Evolutionary conservation across 1,284 basidiomycete genomes (phyloP).

Genomic region (Boletellus deceptivus): DNA sequence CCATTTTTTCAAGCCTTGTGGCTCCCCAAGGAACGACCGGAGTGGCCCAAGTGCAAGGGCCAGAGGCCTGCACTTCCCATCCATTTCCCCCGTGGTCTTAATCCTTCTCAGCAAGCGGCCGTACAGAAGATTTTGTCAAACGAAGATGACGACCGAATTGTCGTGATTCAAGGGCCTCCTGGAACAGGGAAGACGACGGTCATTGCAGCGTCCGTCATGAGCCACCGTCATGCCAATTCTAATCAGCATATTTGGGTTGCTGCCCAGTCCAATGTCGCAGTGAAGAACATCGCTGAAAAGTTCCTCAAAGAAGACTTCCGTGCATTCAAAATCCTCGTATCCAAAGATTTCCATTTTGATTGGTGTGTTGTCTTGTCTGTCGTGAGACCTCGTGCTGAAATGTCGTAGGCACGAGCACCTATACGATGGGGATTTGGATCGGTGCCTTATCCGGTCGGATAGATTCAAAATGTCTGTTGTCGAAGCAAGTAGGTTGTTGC

Average conservation of each 20-base stretch:
- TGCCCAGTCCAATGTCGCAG: constrained; percentile 64
- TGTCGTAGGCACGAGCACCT: constrained; percentile 69
- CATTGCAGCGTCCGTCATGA: constrained; percentile 49
- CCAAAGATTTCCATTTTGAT: constrained; percentile 44
- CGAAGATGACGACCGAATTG: constrained; percentile 41
- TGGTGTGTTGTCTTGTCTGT: constrained; percentile 46
- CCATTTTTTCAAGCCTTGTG: constrained; percentile 49
- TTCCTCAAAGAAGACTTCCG: constrained; percentile 35
- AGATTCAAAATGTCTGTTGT: constrained; percentile 33
- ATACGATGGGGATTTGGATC: constrained; percentile 42
- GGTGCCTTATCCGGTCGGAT: constrained; percentile 52
- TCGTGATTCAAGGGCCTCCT: constrained; percentile 58
- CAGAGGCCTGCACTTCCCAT: constrained; percentile 3
- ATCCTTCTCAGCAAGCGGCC: constrained; percentile 40
- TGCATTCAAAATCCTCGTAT: constrained; percentile 44
- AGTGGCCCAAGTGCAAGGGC: constrained; percentile 11
- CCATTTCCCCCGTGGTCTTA: constrained; percentile 23
- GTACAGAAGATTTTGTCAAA: constrained; percentile 37
- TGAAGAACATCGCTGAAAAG: constrained; percentile 55
- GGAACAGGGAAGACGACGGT: constrained; percentile 42
- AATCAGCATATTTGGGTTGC: constrained; percentile 57
- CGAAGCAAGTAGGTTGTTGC: constrained; percentile 27
- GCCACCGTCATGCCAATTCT: constrained; percentile 26
- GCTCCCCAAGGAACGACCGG: constrained; percentile 23
- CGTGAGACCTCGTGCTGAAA: constrained; percentile 5